Evolutionary conservation across 805 yeast species (phyloP).

Genomic region (Saccharomycopsis oosterbeekiorum): DNA sequence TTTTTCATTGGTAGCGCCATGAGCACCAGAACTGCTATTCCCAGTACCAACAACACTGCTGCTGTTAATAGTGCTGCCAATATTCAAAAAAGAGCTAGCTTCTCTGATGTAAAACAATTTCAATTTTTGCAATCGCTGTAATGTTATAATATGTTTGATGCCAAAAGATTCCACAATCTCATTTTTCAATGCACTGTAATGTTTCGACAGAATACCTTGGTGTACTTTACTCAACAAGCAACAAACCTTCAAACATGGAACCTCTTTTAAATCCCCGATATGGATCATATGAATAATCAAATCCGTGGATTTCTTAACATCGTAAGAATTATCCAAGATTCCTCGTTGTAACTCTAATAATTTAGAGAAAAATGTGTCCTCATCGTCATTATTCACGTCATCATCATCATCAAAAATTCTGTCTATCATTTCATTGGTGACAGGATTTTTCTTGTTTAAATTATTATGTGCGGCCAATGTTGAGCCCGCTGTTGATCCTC

Average conservation of each 20-base stretch:
- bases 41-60: neutral
- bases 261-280: conserved; percentile 24
- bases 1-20: neutral
- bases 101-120: conserved; percentile 36
- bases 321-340: conserved; percentile 13
- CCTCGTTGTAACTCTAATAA: conserved; percentile 19
- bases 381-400: conserved; percentile 18
- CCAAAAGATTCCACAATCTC: conserved; percentile 62
- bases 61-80: neutral
- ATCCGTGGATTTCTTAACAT: conserved; percentile 22
- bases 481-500: conserved; percentile 19
- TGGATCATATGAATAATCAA: conserved; percentile 43
- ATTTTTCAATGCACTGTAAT: conserved; percentile 42
- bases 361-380: conserved; percentile 19
- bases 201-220: conserved; percentile 60
- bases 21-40: conserved; percentile 2
- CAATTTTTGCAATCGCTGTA: conserved; percentile 40
- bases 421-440: conserved; percentile 10
- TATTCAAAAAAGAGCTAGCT: conserved; percentile 10
- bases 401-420: conserved; percentile 1
- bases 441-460: conserved; percentile 20
- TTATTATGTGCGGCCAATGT: conserved; percentile 20
- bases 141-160: conserved; percentile 34
- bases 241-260: conserved; percentile 42
- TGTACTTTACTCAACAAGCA: conserved; percentile 52